A percentile compares a stretch with the other conserved stretches of the same genome.
phyloP scores from a whole-genome alignment of 345 rosid species.

The Eucalyptus regnans region DNA sequence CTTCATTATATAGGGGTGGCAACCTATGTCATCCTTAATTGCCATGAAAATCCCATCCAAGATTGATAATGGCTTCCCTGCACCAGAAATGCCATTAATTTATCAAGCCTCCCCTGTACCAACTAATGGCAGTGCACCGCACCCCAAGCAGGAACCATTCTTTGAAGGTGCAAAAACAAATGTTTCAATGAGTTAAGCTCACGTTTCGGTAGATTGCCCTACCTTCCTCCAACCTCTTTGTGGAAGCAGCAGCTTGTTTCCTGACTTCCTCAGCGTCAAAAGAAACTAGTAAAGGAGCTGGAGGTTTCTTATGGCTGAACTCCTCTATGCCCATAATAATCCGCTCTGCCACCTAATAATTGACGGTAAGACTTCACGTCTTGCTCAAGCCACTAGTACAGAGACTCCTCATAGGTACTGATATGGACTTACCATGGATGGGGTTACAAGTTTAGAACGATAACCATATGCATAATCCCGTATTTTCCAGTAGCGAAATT shows the following conservation, averaged over 20 bases:
- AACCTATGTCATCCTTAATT: constrained; percentile 84
- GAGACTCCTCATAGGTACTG: not conserved
- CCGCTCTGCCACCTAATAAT: constrained; percentile 51
- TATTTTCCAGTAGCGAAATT: constrained; percentile 77
- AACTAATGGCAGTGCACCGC: not conserved
- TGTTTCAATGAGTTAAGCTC: not conserved
- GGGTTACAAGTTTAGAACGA: constrained; percentile 61
- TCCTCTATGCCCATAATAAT: constrained; percentile 44
- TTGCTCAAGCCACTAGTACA: not conserved
- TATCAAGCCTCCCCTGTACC: not conserved
- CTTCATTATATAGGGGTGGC: constrained; percentile 58
- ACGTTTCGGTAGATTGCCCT: not conserved
- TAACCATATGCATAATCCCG: constrained; percentile 81
- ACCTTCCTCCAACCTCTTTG: constrained; percentile 76
- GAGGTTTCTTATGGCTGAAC: constrained; percentile 41
- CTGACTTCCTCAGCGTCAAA: constrained; percentile 51
- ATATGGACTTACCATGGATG: constrained; percentile 35
- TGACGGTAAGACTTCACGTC: not conserved
- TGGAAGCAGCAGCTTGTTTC: constrained; percentile 74
- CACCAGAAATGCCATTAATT: not conserved
- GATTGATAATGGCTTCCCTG: constrained; percentile 68
- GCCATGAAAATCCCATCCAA: constrained; percentile 83
- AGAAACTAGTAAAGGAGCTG: constrained; percentile 47
- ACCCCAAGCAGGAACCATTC: not conserved
- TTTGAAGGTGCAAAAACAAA: not conserved